Conservation (phyloP, 768 basidiomycete genomes). For the Pholiota microspora region DNA sequence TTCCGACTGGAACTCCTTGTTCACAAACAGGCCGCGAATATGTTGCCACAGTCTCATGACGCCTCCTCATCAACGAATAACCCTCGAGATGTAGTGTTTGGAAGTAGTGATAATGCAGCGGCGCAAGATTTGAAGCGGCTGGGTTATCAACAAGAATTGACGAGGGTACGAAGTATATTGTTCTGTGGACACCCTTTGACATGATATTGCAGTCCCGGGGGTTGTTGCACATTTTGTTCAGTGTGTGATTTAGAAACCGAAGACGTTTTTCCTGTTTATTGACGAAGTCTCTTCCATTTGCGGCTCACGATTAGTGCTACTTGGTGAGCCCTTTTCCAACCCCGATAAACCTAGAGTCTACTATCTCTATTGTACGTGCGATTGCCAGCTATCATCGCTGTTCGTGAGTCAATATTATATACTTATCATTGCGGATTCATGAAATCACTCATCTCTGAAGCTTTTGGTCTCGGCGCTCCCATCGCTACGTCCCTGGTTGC, state of each 20-base stretch:
- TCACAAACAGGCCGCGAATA: not conserved
- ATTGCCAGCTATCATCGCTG: constrained; percentile 57
- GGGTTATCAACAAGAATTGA: constrained; percentile 56
- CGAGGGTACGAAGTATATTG: constrained; percentile 33
- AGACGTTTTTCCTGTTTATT: not conserved
- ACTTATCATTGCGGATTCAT: not conserved
- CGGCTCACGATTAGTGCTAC: constrained; percentile 36
- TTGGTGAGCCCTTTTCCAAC: constrained; percentile 30
- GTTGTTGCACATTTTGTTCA: constrained; percentile 51
- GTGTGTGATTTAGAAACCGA: constrained; percentile 29
- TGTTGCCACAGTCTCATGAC: not conserved
- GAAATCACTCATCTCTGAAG: constrained; percentile 25
- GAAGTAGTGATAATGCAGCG: constrained; percentile 14
- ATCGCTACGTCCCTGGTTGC: constrained; percentile 53
- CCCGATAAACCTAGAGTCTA: too few species aligned
- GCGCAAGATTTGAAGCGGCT: constrained; percentile 43
- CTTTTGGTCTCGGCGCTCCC: constrained; percentile 55
- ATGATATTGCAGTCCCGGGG: constrained; percentile 40
- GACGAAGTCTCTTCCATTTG: not conserved
- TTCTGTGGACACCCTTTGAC: not conserved
- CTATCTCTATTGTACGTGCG: too few species aligned
- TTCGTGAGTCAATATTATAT: constrained; percentile 40
- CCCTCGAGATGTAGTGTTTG: not conserved
- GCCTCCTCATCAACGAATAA: not conserved
- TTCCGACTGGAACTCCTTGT: too few species aligned